Evolutionary conservation across 352 stramenopile genomes (phyloP).

Genomic region (Blastocystis sp.): DNA sequence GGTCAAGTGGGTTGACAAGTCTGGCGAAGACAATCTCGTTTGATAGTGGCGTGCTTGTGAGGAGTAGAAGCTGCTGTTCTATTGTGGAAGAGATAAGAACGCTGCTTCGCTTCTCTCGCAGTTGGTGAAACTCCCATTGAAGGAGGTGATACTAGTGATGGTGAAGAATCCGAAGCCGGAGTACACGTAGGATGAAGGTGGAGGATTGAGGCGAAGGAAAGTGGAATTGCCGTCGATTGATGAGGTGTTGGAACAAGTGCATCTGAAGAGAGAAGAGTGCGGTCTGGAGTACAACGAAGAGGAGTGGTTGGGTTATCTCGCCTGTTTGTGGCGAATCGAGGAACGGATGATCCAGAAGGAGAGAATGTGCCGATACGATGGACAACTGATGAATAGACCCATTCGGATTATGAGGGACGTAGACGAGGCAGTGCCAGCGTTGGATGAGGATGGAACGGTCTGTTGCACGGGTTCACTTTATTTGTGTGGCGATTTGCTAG

Average conservation of each 20-base stretch:
- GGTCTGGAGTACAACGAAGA: neutral
- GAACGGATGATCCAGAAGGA: neutral
- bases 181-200: conserved; percentile 31
- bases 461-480: conserved; percentile 51
- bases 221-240: conserved; percentile 24
- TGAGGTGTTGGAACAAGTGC: neutral
- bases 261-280: conserved; percentile 22
- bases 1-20: conserved; percentile 76
- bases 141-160: conserved; percentile 55
- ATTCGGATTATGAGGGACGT: neutral
- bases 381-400: neutral
- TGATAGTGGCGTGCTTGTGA: neutral
- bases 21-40: neutral
- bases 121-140: conserved; percentile 56
- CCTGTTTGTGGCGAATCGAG: conserved; percentile 52
- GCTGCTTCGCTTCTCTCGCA: conserved; percentile 50
- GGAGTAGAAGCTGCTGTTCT: conserved; percentile 70
- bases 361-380: neutral
- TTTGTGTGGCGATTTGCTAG: conserved; percentile 62
- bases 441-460: neutral
- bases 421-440: neutral
- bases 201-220: neutral
- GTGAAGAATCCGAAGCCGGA: conserved; percentile 65
- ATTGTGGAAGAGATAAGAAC: conserved; percentile 71
- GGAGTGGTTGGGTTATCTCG: conserved; percentile 39